Base-by-base conservation (phyloP, 768 basidiomycete genomes). In the Boletus subparvulus region DNA sequence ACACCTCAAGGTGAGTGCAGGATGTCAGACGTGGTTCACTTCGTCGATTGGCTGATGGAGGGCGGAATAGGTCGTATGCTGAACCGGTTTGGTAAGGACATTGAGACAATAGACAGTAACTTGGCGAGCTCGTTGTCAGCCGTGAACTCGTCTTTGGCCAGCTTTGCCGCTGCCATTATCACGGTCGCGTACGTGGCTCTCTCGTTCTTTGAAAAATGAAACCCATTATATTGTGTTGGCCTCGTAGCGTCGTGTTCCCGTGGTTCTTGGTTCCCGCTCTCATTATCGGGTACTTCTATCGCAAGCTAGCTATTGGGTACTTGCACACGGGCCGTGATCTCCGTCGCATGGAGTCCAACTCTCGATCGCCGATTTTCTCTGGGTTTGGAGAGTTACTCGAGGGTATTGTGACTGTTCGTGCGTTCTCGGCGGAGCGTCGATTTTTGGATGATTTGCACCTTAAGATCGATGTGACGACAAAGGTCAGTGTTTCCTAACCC, bases 321-420 rank as follows among this genome's bases (percentile, higher is more conserved):
- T 75, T 90, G 50, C 85, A 85, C 63, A 90, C 90, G 1, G 90
- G 91, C 0, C 83, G 93, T 44, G 92, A 94, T 65, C 74, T 96
- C 19, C 82, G 92, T 55, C 81, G 94, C 19, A 92, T 97, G 86
- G 94, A 96, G 69, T 91, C 92, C 1, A 95, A 92, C 63, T 83
- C 88, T 1, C 80, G 91, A 13, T 90, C 88, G 0, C 90, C 92
- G 0, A 92, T 92, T 58, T 92, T 88, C 72, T 87, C 88, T 8
- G 88, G 87, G 53, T 94, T 92, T 60, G 83, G 83, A 13, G 92
- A 93, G 65, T 72, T 94, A 11, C 71, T 96, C 19, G 90, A 94
- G 50, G 93, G 93, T 24, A 90, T 95, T 44, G 90, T 94, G n/a
- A 94, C 93, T 6, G 90, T 96, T 41, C 83, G 94, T 54, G 94